These are phyloP conservation scores for Calonectria fujianensis DNA, from an alignment of 2,329 filamentous ascomycete species.

Conservation along the genomic window DNA sequence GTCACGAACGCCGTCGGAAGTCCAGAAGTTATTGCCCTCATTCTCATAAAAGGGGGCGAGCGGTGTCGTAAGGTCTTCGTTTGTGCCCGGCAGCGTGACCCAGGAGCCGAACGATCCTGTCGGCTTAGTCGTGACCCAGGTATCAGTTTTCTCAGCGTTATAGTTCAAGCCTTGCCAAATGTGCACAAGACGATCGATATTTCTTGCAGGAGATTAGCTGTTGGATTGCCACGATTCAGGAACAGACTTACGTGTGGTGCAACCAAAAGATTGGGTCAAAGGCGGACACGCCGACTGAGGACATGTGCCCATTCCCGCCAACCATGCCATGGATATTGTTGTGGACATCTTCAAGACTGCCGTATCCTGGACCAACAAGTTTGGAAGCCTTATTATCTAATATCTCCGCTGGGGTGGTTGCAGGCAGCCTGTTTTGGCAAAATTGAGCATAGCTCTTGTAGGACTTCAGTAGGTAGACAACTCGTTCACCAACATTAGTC, in stretches of 20 bases:
- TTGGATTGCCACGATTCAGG: no score
- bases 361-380: neutral
- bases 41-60: neutral
- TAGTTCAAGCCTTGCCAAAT: neutral
- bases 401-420: neutral
- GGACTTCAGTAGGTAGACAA: neutral
- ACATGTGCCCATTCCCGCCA: neutral
- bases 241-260: neutral
- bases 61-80: neutral
- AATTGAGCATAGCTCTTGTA: neutral
- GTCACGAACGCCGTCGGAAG: neutral
- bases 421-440: neutral
- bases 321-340: neutral
- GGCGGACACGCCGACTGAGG: neutral
- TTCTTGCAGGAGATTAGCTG: neutral
- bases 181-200: neutral
- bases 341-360: neutral
- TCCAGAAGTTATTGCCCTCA: neutral
- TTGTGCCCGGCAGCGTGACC: neutral
- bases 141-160: neutral
- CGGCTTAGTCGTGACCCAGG: neutral
- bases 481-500: neutral
- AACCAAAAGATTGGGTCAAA: conserved; percentile 2
- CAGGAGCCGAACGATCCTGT: no score
- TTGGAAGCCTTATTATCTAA: neutral